Evolutionary conservation across 805 yeast genomes (phyloP), one percentile per base, ranked within the genome.

Genomic region (Ogataea parapolymorpha): DNA sequence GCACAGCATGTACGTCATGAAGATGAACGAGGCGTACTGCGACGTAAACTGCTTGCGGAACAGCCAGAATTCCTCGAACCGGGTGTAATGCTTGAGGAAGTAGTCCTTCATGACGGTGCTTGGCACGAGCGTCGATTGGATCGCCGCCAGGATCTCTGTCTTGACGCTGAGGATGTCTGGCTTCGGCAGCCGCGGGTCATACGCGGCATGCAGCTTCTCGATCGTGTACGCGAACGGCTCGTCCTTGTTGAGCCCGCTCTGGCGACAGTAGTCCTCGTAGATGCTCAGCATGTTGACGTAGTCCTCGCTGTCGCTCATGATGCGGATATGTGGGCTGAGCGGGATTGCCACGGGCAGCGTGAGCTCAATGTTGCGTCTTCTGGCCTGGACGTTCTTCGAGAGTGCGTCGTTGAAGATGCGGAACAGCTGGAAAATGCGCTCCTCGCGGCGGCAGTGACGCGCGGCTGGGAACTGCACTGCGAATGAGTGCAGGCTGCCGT

Each of bases 391-490:
- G 55, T 85, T 84, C 53, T 83, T 79, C 0, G 82, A 70, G 40
- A 95, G 66, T 2, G 85, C 80, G 48, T 85, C 87, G 60, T 89
- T 90, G 67, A 95, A 80, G 34, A 93, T 79, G 50, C 96, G 77
- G 72, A 89, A 90, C 49, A 93, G 66, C 61, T 93, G 99, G 72
- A 88, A 84, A 42, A 93, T 81, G 39, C 96, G 76, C 58, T 93
- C 99, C 59, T 93, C 99, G 39, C 99, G 80, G 59, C 99, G 83
- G 53, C 96, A 87, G 56, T 91, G 96, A 53, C 99, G 80, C 10
- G 96, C 96, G 12, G 98, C 95, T 6, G 99, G 99, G 62, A 85
- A 89, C 67, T 93, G 99, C 15, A 93, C 95, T 0, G 96, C 95
- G 71, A 93, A 95, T 34, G 91, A 79, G 64, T 91, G 96, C 38